Evolutionary conservation across 345 rosid species (phyloP).

Genomic region (Linum lewisii): DNA sequence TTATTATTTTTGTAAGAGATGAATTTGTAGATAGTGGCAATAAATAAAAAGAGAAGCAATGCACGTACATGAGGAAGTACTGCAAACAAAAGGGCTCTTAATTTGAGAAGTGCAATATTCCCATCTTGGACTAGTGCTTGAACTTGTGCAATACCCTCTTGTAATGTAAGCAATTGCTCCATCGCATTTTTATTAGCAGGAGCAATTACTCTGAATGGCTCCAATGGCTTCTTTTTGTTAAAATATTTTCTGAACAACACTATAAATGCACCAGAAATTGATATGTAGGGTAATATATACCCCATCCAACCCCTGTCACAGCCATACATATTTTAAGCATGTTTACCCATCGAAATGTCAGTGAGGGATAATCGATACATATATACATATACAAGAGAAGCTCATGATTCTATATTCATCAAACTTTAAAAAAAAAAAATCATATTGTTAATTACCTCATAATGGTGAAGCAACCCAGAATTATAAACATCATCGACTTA

Average conservation of each 20-base stretch:
- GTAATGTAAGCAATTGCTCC: conserved; percentile 74
- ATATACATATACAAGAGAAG: too few relatives aligned
- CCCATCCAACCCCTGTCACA: conserved; percentile 62
- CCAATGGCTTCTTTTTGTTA: conserved; percentile 40
- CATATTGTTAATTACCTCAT: conserved; percentile 27
- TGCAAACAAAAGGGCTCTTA: conserved; percentile 79
- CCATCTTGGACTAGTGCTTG: conserved; percentile 70
- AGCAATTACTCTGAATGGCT: conserved; percentile 48
- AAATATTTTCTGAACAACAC: conserved; percentile 61
- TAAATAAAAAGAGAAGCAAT: neutral
- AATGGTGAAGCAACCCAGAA: conserved; percentile 31
- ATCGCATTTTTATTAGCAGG: conserved; percentile 81
- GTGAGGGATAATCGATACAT: too few relatives aligned
- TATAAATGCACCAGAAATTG: conserved; percentile 35
- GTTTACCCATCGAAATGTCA: too few relatives aligned
- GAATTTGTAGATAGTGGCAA: too few relatives aligned
- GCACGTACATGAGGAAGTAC: conserved; percentile 62
- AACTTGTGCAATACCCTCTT: conserved; percentile 57
- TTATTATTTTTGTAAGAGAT: too few relatives aligned
- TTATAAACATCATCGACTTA: conserved; percentile 51
- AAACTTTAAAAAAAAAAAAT: too few relatives aligned
- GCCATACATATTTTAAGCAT: too few relatives aligned
- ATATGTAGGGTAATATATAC: conserved; percentile 47
- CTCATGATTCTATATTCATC: neutral
- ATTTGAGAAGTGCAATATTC: conserved; percentile 72